phyloP scores from a whole-genome alignment of 345 rosid genomes.

The Aurinia saxatilis region DNA sequence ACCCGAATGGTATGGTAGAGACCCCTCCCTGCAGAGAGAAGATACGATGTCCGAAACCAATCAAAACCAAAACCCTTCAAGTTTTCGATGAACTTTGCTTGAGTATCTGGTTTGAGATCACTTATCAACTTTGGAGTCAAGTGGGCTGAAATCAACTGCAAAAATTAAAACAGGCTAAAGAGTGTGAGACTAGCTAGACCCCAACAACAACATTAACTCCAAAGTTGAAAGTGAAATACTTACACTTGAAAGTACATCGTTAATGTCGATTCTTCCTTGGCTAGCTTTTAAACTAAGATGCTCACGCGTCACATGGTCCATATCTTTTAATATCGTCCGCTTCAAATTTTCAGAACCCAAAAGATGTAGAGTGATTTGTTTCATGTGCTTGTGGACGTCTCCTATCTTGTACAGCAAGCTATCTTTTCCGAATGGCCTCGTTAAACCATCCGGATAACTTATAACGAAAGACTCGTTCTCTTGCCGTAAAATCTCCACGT shows the following conservation, averaged over 20 bases:
- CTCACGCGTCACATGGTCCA: slow-evolving; percentile 19
- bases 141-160: slow-evolving; percentile 31
- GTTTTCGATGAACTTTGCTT: slow-evolving; percentile 14
- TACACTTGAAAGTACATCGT: slow-evolving; percentile 11
- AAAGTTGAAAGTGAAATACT: neutral
- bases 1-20: slow-evolving; percentile 31
- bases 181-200: neutral
- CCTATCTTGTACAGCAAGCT: slow-evolving; percentile 23
- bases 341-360: slow-evolving; percentile 27
- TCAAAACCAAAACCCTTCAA: slow-evolving; percentile 27
- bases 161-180: neutral
- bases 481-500: slow-evolving; percentile 33
- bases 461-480: slow-evolving; percentile 33
- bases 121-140: slow-evolving; percentile 29
- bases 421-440: slow-evolving; percentile 25
- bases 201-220: neutral
- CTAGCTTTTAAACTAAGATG: slow-evolving; percentile 20
- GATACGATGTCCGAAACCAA: slow-evolving; percentile 29
- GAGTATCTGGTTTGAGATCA: slow-evolving; percentile 11
- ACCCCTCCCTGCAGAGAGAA: slow-evolving; percentile 1
- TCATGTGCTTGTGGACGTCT: slow-evolving; percentile 29
- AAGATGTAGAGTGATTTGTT: slow-evolving; percentile 20
- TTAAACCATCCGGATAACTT: slow-evolving; percentile 29
- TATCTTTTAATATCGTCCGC: slow-evolving; percentile 12
- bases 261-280: slow-evolving; percentile 21